Conservation (phyloP, 1,139 yeast genomes). For the Kazachstania sp. region DNA sequence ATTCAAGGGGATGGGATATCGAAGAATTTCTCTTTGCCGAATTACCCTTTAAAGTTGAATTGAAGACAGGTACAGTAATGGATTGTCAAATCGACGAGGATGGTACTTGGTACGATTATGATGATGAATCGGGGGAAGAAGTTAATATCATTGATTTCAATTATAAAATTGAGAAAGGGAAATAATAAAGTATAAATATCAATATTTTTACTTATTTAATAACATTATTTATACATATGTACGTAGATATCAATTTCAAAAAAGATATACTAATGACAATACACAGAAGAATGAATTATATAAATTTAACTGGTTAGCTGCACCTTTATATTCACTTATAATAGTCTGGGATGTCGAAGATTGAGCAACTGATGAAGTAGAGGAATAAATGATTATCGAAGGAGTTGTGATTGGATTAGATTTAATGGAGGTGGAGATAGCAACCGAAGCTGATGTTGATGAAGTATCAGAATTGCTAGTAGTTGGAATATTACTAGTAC, state of each 20-base stretch:
- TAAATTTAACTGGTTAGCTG: not conserved
- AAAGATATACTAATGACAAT: not conserved
- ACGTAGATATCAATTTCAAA: not conserved
- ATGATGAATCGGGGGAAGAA: slow-evolving; percentile 72
- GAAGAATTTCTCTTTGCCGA: slow-evolving; percentile 52
- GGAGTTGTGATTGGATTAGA: not conserved
- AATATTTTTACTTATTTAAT: not conserved
- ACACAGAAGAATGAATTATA: not conserved
- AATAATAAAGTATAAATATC: slow-evolving; percentile 9
- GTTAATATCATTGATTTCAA: slow-evolving; percentile 68
- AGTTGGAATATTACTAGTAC: not conserved
- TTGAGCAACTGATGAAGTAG: not conserved
- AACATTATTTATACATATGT: not conserved
- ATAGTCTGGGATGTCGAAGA: not conserved
- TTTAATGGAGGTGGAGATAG: not conserved
- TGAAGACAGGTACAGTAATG: slow-evolving; percentile 32
- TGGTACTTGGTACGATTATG: slow-evolving; percentile 92
- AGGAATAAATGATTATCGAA: not conserved
- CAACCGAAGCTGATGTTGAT: not conserved
- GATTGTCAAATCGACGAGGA: slow-evolving; percentile 55
- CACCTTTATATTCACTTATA: not conserved
- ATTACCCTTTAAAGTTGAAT: slow-evolving; percentile 16
- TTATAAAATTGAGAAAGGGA: slow-evolving; percentile 44
- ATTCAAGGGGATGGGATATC: slow-evolving; percentile 78
- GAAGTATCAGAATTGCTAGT: not conserved